A percentile compares a stretch with the other conserved stretches of the same genome.
phyloP scores from a whole-genome alignment of 1,284 basidiomycete species.

The Bjerkandera adusta region DNA sequence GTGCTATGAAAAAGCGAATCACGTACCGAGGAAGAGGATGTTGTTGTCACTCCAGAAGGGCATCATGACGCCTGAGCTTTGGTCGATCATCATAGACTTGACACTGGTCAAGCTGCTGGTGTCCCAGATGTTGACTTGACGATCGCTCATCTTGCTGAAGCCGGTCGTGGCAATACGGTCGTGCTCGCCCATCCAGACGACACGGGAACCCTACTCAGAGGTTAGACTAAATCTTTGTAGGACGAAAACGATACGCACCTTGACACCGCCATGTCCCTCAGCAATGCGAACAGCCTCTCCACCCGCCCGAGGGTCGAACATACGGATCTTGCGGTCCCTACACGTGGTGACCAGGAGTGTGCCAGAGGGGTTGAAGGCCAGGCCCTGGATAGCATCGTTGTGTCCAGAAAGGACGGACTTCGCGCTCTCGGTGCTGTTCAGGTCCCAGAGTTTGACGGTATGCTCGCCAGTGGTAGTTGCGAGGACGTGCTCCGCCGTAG shows the following conservation, averaged over 20 bases:
- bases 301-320: slow-evolving; percentile 88
- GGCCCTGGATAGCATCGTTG: slow-evolving; percentile 84
- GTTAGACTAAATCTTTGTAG: slow-evolving; percentile 7
- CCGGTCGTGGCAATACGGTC: slow-evolving; percentile 92
- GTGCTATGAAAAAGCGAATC: too few species aligned
- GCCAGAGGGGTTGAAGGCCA: slow-evolving; percentile 85
- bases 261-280: slow-evolving; percentile 93
- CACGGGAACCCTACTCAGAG: slow-evolving; percentile 61
- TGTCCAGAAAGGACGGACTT: slow-evolving; percentile 72
- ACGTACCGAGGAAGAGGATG: slow-evolving; percentile 85
- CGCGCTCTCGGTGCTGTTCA: slow-evolving; percentile 66
- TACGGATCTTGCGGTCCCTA: slow-evolving; percentile 87
- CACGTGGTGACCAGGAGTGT: slow-evolving; percentile 79
- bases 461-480: slow-evolving; percentile 90
- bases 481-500: slow-evolving; percentile 85
- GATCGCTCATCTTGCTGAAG: slow-evolving; percentile 93
- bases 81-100: slow-evolving; percentile 81
- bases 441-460: slow-evolving; percentile 90
- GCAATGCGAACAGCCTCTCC: slow-evolving; percentile 76
- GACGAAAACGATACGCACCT: slow-evolving; percentile 34
- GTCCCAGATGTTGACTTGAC: slow-evolving; percentile 90
- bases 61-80: slow-evolving; percentile 92
- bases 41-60: slow-evolving; percentile 97
- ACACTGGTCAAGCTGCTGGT: slow-evolving; percentile 67
- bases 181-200: slow-evolving; percentile 88